Evolutionary conservation across 2,329 filamentous ascomycete species (phyloP).

Genomic region (Alternaria sp.): DNA sequence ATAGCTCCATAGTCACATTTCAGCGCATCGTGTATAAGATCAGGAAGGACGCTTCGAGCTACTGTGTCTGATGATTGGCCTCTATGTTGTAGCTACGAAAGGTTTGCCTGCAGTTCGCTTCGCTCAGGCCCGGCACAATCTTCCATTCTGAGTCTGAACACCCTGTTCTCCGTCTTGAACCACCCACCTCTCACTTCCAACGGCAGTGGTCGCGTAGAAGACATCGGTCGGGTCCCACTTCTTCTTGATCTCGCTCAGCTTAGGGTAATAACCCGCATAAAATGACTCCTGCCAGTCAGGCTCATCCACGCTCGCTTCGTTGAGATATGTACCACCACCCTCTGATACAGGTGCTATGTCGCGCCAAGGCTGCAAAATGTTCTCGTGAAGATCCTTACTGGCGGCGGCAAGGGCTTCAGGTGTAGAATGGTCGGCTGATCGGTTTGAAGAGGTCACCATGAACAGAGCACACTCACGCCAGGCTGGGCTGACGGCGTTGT

Average conservation of each 20-base stretch:
- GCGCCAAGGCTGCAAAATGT: constrained; percentile 23
- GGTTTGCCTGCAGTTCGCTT: not conserved
- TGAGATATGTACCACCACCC: constrained; percentile 38
- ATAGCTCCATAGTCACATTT: not conserved
- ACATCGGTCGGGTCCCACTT: constrained; percentile 31
- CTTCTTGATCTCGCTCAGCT: constrained; percentile 23
- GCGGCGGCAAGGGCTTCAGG: constrained; percentile 9
- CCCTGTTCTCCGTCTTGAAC: constrained; percentile 25
- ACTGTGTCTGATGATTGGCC: not conserved
- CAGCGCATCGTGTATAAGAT: not conserved
- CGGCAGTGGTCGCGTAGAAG: constrained; percentile 30
- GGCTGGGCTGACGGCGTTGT: constrained; percentile 27
- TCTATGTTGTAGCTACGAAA: not conserved
- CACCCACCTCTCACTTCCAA: constrained; percentile 29
- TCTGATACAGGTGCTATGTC: constrained; percentile 14
- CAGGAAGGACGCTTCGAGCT: not conserved
- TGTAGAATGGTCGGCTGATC: not conserved
- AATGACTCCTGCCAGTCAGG: constrained; percentile 43
- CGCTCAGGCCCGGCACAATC: constrained; percentile 18
- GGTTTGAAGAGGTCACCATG: constrained; percentile 1
- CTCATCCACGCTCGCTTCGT: constrained; percentile 44
- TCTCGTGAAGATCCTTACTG: constrained; percentile 4
- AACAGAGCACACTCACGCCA: constrained; percentile 27
- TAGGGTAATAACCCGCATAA: constrained; percentile 35
- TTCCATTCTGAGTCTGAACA: constrained; percentile 26